A percentile compares a stretch with the other conserved stretches of the same genome.
Conservation (phyloP, 495 filamentous ascomycete genomes). For the Aspergillus cavernicola region DNA sequence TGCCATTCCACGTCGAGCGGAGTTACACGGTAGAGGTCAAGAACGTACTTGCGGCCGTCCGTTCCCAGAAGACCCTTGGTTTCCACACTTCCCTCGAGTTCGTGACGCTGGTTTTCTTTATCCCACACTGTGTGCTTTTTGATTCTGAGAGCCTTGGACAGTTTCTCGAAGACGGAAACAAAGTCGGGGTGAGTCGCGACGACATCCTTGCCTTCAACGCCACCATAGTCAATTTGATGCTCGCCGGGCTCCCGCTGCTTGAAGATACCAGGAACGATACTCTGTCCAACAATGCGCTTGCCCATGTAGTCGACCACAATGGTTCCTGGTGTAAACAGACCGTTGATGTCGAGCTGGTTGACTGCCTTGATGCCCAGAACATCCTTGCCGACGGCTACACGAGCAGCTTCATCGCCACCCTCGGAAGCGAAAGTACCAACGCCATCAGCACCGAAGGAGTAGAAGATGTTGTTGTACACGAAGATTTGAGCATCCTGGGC, state of each 20-base stretch:
- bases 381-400: conserved; percentile 96
- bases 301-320: conserved; percentile 96
- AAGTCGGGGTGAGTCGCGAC: conserved; percentile 87
- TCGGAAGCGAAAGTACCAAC: conserved; percentile 95
- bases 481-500: conserved; percentile 93
- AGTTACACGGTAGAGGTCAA: conserved; percentile 93
- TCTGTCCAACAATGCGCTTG: conserved; percentile 95
- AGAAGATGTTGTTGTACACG: conserved; percentile 99
- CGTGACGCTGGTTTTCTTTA: conserved; percentile 84
- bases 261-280: conserved; percentile 98
- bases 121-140: conserved; percentile 99
- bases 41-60: conserved; percentile 92
- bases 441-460: conserved; percentile 96
- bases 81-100: conserved; percentile 93
- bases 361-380: conserved; percentile 89
- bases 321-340: conserved; percentile 91
- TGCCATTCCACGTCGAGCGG: conserved; percentile 90
- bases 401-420: conserved; percentile 94
- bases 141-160: conserved; percentile 79
- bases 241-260: conserved; percentile 96
- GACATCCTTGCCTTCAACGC: conserved; percentile 94
- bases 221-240: conserved; percentile 98
- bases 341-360: conserved; percentile 93
- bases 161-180: conserved; percentile 77
- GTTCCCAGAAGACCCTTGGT: conserved; percentile 98